A percentile compares a stretch with the other conserved stretches of the same genome.
These are phyloP conservation scores for Phytophthora tubulina DNA, from an alignment of 352 stramenopile genomes.

Conservation along the genomic window DNA sequence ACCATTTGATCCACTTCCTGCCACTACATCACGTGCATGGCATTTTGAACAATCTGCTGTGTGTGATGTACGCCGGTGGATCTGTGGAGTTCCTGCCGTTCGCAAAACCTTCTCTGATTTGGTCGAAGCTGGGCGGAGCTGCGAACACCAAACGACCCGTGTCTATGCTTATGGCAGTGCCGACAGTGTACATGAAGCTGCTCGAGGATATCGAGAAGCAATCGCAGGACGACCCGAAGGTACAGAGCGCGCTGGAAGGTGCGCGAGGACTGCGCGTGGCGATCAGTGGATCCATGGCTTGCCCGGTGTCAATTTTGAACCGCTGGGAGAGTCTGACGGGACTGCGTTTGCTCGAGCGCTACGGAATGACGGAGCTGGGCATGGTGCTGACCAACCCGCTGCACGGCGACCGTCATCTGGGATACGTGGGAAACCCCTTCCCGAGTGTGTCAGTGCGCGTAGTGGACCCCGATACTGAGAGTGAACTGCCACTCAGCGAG, in stretches of 20 bases:
- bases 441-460: slow-evolving; percentile 85
- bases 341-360: slow-evolving; percentile 88
- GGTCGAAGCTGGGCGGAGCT: slow-evolving; percentile 52
- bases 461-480: slow-evolving; percentile 77
- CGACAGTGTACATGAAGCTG: slow-evolving; percentile 92
- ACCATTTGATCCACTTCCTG: slow-evolving; percentile 92
- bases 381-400: slow-evolving; percentile 93
- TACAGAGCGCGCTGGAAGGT: slow-evolving; percentile 20
- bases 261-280: slow-evolving; percentile 56
- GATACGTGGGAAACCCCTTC: slow-evolving; percentile 88
- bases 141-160: slow-evolving; percentile 38
- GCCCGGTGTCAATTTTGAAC: slow-evolving; percentile 80
- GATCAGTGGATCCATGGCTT: slow-evolving; percentile 90
- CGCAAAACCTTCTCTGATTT: slow-evolving; percentile 70
- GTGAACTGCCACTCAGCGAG: slow-evolving; percentile 45
- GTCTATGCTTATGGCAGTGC: slow-evolving; percentile 92
- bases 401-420: slow-evolving; percentile 71
- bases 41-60: slow-evolving; percentile 91
- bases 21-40: slow-evolving; percentile 93
- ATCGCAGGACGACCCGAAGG: slow-evolving; percentile 26
- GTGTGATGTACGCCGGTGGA: slow-evolving; percentile 79
- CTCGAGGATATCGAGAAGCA: slow-evolving; percentile 75
- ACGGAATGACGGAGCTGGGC: slow-evolving; percentile 93
- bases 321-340: slow-evolving; percentile 87
- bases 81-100: slow-evolving; percentile 84